Evolutionary conservation across 176 grass and related monocot species (phyloP).

Genomic region (Chrysopogon serrulatus): DNA sequence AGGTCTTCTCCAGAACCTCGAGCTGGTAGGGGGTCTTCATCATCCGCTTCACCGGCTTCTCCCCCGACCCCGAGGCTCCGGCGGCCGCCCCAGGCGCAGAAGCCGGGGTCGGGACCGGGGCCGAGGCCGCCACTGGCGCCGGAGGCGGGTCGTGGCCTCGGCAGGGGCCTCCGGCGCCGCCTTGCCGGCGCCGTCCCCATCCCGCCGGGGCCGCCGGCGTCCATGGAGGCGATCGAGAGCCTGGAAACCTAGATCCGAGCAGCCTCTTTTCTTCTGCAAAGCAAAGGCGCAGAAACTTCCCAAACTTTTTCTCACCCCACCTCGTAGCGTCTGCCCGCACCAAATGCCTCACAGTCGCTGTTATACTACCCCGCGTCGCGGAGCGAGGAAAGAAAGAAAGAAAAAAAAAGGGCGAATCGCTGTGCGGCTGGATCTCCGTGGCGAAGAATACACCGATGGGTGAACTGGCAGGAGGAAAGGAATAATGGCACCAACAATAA

Average conservation of each 20-base stretch:
- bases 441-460: constrained; percentile 2
- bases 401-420: constrained; percentile 25
- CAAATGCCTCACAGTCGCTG: constrained; percentile 6
- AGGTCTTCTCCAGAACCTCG: constrained; percentile 84
- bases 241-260: constrained; percentile 60
- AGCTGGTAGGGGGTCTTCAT: constrained; percentile 99
- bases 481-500: background rate
- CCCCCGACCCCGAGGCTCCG: constrained; percentile 32
- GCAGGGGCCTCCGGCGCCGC: background rate
- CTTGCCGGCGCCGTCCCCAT: constrained; percentile 35
- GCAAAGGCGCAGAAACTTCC: background rate
- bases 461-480: background rate
- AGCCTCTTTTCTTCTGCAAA: constrained; percentile 2
- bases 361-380: constrained; percentile 14
- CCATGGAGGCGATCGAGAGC: constrained; percentile 35
- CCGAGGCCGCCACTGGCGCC: background rate
- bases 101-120: background rate
- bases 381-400: background rate
- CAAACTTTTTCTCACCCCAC: background rate
- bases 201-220: constrained; percentile 21
- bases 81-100: constrained; percentile 4
- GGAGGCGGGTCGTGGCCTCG: constrained; percentile 10
- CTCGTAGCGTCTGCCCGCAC: constrained; percentile 16
- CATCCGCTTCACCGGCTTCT: constrained; percentile 73
- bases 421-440: constrained; percentile 34